These are phyloP conservation scores for Acacia confusa DNA, from an alignment of 306 rosid genomes.

Conservation along the genomic window DNA sequence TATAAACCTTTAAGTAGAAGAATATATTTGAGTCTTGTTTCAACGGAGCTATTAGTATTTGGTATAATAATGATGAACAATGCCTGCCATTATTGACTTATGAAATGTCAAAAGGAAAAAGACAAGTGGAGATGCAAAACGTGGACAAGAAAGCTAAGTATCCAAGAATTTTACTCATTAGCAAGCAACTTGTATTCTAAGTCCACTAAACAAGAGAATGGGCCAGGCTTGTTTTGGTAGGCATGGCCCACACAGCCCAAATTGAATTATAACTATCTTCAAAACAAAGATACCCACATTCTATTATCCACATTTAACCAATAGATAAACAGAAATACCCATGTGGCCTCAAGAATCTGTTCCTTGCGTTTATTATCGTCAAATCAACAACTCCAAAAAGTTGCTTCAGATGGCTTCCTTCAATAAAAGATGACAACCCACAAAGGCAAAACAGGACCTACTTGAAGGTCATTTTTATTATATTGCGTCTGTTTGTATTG, in stretches of 20 bases:
- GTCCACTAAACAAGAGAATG: constrained; percentile 18
- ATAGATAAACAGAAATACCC: constrained; percentile 1
- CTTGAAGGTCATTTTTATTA: neutral
- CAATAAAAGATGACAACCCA: constrained; percentile 20
- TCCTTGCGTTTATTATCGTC: constrained; percentile 22
- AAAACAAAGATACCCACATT: constrained; percentile 27
- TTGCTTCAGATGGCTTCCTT: constrained; percentile 35
- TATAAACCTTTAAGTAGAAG: neutral
- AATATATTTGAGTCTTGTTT: neutral
- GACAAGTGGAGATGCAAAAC: constrained; percentile 3
- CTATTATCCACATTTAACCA: constrained; percentile 28
- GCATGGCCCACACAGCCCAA: constrained; percentile 35
- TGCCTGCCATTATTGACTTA: constrained; percentile 37
- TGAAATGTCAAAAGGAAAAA: constrained; percentile 10
- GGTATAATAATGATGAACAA: neutral
- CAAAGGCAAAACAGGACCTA: constrained; percentile 36
- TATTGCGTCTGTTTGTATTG: neutral
- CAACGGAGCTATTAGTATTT: neutral
- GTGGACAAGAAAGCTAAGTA: constrained; percentile 23
- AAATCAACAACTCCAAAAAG: constrained; percentile 20
- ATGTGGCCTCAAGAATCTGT: neutral
- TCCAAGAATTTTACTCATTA: constrained; percentile 22
- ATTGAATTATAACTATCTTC: constrained; percentile 23
- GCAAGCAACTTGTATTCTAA: constrained; percentile 39
- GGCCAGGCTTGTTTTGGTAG: constrained; percentile 30